These are phyloP conservation scores for Antitrichia curtipendula DNA, from an alignment of 225 moss, liverwort and hornwort species.

Conservation along the genomic window DNA sequence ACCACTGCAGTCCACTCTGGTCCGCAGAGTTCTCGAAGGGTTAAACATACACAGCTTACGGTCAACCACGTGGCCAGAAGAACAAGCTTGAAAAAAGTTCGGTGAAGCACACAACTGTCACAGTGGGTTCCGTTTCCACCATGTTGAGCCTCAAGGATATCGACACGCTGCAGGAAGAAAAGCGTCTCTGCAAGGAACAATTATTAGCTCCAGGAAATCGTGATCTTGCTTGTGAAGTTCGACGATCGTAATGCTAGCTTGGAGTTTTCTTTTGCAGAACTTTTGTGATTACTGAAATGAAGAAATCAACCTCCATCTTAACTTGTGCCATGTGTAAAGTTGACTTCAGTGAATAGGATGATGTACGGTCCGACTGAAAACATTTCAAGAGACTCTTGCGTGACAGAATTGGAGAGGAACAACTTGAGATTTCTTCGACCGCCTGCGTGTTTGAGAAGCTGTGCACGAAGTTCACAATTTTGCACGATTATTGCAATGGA, in stretches of 20 bases:
- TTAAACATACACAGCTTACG: background rate
- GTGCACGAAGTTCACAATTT: background rate
- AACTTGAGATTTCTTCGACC: background rate
- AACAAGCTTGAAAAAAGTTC: background rate
- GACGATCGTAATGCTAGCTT: background rate
- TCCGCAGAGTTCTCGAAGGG: background rate
- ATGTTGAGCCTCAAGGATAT: background rate
- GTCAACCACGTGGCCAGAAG: background rate
- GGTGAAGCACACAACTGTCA: background rate
- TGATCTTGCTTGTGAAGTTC: background rate
- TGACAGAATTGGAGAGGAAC: background rate
- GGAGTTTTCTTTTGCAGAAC: background rate
- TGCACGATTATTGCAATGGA: background rate
- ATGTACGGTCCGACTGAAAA: background rate
- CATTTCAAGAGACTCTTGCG: background rate
- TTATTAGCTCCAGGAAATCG: background rate
- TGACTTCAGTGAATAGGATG: too few species aligned
- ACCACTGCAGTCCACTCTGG: background rate
- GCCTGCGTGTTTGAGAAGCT: background rate
- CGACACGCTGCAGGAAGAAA: background rate
- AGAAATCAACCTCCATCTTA: background rate
- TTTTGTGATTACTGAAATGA: background rate
- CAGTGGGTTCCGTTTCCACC: background rate
- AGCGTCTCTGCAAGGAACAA: background rate
- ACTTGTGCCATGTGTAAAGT: background rate